These are phyloP conservation scores for Aureobasidium pullulans DNA, from an alignment of 2,329 filamentous ascomycete species.

Conservation along the genomic window DNA sequence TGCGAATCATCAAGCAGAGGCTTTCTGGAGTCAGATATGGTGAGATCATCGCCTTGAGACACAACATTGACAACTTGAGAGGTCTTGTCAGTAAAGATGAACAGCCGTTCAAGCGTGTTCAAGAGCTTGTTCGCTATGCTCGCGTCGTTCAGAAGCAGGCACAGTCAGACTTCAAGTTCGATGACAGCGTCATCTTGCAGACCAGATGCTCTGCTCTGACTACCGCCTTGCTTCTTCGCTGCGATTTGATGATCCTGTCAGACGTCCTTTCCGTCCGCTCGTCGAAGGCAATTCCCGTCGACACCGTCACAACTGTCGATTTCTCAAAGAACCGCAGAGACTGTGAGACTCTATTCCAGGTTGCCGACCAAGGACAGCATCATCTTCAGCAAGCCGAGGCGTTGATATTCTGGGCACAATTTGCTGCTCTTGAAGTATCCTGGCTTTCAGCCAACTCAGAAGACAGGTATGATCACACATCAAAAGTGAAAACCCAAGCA, in stretches of 20 bases:
- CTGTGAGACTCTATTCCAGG: constrained; percentile 35
- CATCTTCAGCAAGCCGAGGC: constrained; percentile 43
- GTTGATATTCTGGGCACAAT: constrained; percentile 43
- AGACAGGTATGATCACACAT: neutral
- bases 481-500: neutral
- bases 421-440: constrained; percentile 37
- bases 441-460: neutral
- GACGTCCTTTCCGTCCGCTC: constrained; percentile 32
- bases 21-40: neutral
- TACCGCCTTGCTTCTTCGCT: constrained; percentile 39
- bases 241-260: constrained; percentile 41
- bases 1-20: neutral
- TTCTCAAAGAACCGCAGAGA: constrained; percentile 31
- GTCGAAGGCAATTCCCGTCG: neutral
- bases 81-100: constrained; percentile 36
- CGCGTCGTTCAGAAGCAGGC: constrained; percentile 24
- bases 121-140: constrained; percentile 37
- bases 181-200: constrained; percentile 22
- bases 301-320: constrained; percentile 22
- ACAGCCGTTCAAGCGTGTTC: constrained; percentile 44
- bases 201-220: constrained; percentile 34
- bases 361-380: constrained; percentile 30
- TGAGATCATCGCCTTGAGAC: neutral
- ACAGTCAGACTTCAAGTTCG: constrained; percentile 25
- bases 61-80: constrained; percentile 21